These are phyloP conservation scores for Gossypium davidsonii DNA, from an alignment of 441 rosid genomes.

Conservation along the genomic window DNA sequence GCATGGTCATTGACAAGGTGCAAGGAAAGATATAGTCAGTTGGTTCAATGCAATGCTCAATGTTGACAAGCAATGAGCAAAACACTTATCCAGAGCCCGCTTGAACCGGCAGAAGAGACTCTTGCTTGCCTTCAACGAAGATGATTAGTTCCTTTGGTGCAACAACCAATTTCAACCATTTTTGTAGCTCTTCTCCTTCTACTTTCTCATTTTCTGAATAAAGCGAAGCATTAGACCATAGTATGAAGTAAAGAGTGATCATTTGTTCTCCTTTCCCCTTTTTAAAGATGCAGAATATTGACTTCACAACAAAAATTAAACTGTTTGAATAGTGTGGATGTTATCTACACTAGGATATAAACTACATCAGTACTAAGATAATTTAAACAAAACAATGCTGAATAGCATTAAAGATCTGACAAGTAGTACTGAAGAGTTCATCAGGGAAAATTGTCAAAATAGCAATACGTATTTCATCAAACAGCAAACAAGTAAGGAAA, in stretches of 20 bases:
- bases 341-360: not conserved
- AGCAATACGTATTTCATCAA: not conserved
- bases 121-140: constrained; percentile 59
- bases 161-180: constrained; percentile 78
- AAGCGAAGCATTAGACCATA: constrained; percentile 7
- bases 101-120: constrained; percentile 39
- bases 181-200: constrained; percentile 84
- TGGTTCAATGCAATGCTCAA: not conserved
- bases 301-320: not conserved
- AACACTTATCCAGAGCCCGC: constrained; percentile 24
- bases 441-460: not conserved
- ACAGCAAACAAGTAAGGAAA: not conserved
- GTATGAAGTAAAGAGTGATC: not conserved
- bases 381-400: not conserved
- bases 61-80: constrained; percentile 1
- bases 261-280: not conserved
- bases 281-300: not conserved
- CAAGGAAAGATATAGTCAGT: constrained; percentile 11
- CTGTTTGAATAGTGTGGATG: not conserved
- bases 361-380: not conserved
- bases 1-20: constrained; percentile 1
- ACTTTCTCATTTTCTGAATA: constrained; percentile 81
- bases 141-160: constrained; percentile 62
- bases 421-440: not conserved
- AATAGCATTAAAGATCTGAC: not conserved